Base-by-base conservation (phyloP, 73 alveolate species). In the Paramecium bursaria region DNA sequence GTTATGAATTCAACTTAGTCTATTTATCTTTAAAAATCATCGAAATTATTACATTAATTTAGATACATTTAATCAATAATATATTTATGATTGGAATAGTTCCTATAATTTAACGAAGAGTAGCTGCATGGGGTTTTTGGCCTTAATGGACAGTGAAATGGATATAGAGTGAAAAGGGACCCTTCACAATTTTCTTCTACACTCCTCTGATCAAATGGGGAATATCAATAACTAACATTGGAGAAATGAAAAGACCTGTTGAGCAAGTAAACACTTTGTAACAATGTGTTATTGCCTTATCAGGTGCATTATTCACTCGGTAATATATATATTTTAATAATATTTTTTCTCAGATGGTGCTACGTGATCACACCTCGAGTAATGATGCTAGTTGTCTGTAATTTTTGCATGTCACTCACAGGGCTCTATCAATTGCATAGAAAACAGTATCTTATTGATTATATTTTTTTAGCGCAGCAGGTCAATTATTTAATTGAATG, bases 1-100 rank as follows among this genome's bases (percentile, higher is more conserved):
- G n/a, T n/a, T n/a, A n/a, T n/a, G n/a, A n/a, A n/a, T n/a, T n/a
- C n/a, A n/a, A n/a, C n/a, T n/a, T n/a, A n/a, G n/a, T n/a, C n/a
- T n/a, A n/a, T n/a, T n/a, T n/a, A n/a, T n/a, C n/a, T n/a, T n/a
- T n/a, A n/a, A n/a, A n/a, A n/a, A n/a, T n/a, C n/a, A n/a, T n/a
- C n/a, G n/a, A n/a, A n/a, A n/a, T n/a, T n/a, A n/a, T n/a, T n/a
- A n/a, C n/a, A n/a, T n/a, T n/a, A n/a, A n/a, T n/a, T n/a, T n/a
- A n/a, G n/a, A n/a, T n/a, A n/a, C n/a, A n/a, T n/a, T n/a, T n/a
- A n/a, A n/a, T n/a, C n/a, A n/a, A n/a, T n/a, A n/a, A n/a, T n/a
- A n/a, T n/a, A n/a, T n/a, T n/a, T n/a, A 67, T 67, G 82, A 19
- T 67, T 39, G 82, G 82, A 67, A 39, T 67, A 35, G 82, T 67